Percentiles rank a stretch among this genome's conserved stretches.
Evolutionary conservation across 768 basidiomycete species (phyloP).

Genomic region (Boletus subparvulus): DNA sequence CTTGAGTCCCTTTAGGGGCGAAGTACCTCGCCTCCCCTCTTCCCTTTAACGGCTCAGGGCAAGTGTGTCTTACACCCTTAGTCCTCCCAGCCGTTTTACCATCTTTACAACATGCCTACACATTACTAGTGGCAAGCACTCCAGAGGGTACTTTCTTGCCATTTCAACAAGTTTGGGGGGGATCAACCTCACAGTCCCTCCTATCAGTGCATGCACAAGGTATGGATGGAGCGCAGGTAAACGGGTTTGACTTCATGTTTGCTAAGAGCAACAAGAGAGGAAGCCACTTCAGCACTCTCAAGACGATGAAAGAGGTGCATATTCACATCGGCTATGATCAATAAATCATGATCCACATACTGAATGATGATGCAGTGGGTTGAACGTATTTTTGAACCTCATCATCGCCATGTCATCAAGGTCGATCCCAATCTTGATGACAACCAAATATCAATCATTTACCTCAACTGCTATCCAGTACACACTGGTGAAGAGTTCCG

Average conservation of each 20-base stretch:
- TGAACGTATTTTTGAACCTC: conserved; percentile 14
- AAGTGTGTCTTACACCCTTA: too few species aligned
- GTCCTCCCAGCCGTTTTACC: too few species aligned
- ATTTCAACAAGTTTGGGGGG: too few species aligned
- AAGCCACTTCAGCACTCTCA: conserved; percentile 26
- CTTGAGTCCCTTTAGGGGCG: too few species aligned
- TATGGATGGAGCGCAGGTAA: conserved; percentile 7
- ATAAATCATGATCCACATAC: too few species aligned
- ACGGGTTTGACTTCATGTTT: conserved; percentile 25
- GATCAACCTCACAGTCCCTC: conserved; percentile 14
- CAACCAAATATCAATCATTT: conserved; percentile 22
- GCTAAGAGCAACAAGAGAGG: conserved; percentile 18
- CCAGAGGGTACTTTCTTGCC: conserved; percentile 30
- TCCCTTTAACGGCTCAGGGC: too few species aligned
- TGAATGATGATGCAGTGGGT: conserved; percentile 18
- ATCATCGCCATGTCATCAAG: conserved; percentile 7
- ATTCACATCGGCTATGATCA: too few species aligned
- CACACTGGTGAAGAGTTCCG: conserved; percentile 26
- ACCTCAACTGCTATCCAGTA: conserved; percentile 30
- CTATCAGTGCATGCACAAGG: conserved; percentile 8
- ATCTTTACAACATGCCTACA: conserved; percentile 35
- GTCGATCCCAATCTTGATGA: conserved; percentile 4
- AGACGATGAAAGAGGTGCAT: too few species aligned
- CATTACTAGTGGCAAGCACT: conserved; percentile 26
- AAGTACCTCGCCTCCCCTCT: too few species aligned